phyloP scores from a whole-genome alignment of 1,284 basidiomycete genomes.

The Cryptococcus sp. region DNA sequence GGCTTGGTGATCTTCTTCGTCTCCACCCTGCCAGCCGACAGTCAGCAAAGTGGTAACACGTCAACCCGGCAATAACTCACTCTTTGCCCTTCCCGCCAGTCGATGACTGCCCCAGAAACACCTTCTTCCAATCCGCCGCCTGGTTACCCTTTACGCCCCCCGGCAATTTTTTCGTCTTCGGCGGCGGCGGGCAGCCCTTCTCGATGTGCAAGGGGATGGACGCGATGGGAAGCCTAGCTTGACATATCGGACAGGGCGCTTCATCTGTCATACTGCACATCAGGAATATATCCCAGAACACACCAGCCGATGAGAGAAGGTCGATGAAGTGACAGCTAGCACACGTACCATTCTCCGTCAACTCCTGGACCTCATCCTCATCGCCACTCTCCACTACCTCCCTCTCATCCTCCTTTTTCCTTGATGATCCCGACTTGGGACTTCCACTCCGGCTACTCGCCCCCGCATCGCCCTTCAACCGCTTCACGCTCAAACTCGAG shows the following conservation, averaged over 20 bases:
- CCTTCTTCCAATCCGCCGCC: conserved; percentile 46
- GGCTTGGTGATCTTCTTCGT: conserved; percentile 47
- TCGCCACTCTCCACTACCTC: conserved; percentile 10
- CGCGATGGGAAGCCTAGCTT: conserved; percentile 32
- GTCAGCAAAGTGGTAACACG: background rate
- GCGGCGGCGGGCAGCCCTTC: conserved; percentile 41
- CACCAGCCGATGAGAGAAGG: too few relatives aligned
- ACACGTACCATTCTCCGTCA: conserved; percentile 37
- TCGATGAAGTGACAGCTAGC: too few relatives aligned
- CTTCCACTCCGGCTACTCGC: conserved; percentile 17
- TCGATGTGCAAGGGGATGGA: conserved; percentile 45
- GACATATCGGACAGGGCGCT: conserved; percentile 43
- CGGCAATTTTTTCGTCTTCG: conserved; percentile 15
- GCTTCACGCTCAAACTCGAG: conserved; percentile 8
- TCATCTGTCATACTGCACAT: conserved; percentile 25
- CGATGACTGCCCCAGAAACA: conserved; percentile 38
- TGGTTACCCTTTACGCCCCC: conserved; percentile 29
- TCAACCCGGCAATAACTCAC: conserved; percentile 10
- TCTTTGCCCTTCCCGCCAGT: conserved; percentile 22
- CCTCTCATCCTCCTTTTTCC: conserved; percentile 4
- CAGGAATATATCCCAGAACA: background rate
- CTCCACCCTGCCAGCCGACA: conserved; percentile 18
- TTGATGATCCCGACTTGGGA: conserved; percentile 11
- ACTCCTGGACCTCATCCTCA: conserved; percentile 26
- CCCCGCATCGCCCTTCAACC: background rate